A percentile compares a stretch with the other conserved stretches of the same genome.
phyloP scores from a whole-genome alignment of 257 asterid genomes.

The Capsicum rhomboideum region DNA sequence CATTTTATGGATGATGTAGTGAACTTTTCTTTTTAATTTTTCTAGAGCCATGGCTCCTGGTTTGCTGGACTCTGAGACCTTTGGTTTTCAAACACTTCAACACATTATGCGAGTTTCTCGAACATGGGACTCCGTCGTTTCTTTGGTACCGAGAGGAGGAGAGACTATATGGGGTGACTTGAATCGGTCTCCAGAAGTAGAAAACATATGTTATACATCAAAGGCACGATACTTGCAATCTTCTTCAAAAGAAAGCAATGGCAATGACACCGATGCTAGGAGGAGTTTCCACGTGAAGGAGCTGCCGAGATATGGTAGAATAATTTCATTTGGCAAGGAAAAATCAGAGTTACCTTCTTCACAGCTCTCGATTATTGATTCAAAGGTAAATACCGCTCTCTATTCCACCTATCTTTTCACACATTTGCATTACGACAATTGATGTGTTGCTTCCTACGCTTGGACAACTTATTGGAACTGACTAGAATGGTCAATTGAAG shows the following conservation, averaged over 20 bases:
- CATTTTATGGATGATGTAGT: neutral
- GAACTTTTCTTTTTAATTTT: neutral
- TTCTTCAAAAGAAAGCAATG: neutral
- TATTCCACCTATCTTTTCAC: neutral
- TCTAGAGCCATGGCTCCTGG: neutral
- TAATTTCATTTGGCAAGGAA: neutral
- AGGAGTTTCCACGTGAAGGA: conserved; percentile 4
- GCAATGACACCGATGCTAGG: neutral
- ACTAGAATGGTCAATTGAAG: neutral
- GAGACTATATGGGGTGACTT: conserved; percentile 6
- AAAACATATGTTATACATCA: neutral
- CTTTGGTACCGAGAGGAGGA: conserved; percentile 3
- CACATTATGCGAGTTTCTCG: conserved; percentile 2
- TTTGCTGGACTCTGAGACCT: neutral
- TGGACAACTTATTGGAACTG: neutral
- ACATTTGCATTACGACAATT: neutral
- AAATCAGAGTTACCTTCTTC: neutral
- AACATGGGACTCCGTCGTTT: conserved; percentile 3
- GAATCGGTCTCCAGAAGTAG: conserved; percentile 4
- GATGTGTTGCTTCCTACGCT: neutral
- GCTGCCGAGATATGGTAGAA: neutral
- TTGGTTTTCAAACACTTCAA: conserved; percentile 3
- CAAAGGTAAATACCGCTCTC: neutral
- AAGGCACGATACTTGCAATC: neutral
- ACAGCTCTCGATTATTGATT: neutral